phyloP scores from a whole-genome alignment of 176 grass and related monocot species.

The Hsuehochloa calcarea region DNA sequence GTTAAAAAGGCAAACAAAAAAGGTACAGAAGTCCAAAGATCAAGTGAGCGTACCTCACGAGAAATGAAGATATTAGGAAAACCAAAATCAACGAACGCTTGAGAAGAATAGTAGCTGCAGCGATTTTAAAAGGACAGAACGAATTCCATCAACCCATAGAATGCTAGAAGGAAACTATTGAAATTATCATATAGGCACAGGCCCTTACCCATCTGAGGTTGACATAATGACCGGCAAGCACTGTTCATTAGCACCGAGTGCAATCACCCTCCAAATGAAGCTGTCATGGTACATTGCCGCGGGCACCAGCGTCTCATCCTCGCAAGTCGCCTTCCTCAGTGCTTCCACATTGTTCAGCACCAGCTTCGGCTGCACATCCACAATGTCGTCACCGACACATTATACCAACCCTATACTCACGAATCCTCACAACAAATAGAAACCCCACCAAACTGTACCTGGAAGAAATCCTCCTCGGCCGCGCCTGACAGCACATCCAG shows the following conservation, averaged over 20 bases:
- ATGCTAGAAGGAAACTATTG: background rate
- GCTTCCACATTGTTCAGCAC: conserved; percentile 89
- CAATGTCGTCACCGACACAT: background rate
- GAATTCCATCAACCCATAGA: background rate
- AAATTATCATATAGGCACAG: background rate
- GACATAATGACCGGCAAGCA: conserved; percentile 83
- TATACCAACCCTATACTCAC: background rate
- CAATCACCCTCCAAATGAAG: conserved; percentile 88
- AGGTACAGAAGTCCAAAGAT: background rate
- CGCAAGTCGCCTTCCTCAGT: conserved; percentile 55
- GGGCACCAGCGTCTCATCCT: conserved; percentile 67
- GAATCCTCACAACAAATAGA: background rate
- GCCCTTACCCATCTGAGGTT: conserved; percentile 78
- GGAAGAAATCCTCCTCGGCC: conserved; percentile 74
- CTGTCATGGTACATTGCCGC: conserved; percentile 82
- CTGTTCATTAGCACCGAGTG: conserved; percentile 74
- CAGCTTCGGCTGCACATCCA: conserved; percentile 72
- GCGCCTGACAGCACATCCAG: conserved; percentile 74
- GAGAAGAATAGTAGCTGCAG: conserved; percentile 92
- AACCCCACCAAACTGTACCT: conserved; percentile 36
- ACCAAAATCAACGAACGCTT: conserved; percentile 89
- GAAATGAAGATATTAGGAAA: conserved; percentile 97
- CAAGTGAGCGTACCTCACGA: conserved; percentile 73
- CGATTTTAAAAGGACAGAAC: background rate
- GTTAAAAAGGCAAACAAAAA: background rate